These are phyloP conservation scores for Exophiala lecanii-corni DNA, from an alignment of 2,329 filamentous ascomycete species.

Conservation along the genomic window DNA sequence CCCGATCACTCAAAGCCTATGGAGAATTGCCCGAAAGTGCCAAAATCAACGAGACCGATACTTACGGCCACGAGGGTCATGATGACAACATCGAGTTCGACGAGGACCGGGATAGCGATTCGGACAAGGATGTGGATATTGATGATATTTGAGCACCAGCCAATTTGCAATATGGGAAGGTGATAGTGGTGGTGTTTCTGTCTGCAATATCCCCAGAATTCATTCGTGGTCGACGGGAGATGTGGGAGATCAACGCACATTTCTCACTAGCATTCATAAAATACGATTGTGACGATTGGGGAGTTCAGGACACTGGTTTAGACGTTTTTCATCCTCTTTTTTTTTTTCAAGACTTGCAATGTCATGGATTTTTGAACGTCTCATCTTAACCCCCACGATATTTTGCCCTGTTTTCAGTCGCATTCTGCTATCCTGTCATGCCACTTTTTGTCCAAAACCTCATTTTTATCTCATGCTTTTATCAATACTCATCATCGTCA, in stretches of 20 bases:
- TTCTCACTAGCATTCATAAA: constrained; percentile 11
- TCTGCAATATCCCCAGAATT: no score
- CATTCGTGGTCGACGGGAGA: no score
- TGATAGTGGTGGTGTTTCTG: constrained; percentile 2
- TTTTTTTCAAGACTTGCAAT: background rate
- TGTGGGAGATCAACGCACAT: no score
- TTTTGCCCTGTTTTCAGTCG: no score
- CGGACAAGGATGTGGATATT: constrained; percentile 69
- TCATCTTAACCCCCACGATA: no score
- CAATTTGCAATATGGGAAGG: no score
- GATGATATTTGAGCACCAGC: constrained; percentile 84
- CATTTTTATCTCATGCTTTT: no score
- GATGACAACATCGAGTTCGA: constrained; percentile 99
- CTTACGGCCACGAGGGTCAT: constrained; percentile 83
- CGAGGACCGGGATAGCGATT: constrained; percentile 69
- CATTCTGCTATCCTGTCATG: no score
- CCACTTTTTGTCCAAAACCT: no score
- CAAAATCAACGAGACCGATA: constrained; percentile 99
- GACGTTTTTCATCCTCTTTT: background rate
- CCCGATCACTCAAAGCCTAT: constrained; percentile 90
- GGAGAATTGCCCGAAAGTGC: constrained; percentile 94
- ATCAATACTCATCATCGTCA: constrained; percentile 33
- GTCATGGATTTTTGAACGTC: background rate
- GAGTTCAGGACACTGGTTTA: constrained; percentile 6
- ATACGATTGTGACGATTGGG: constrained; percentile 5